phyloP scores from a whole-genome alignment of 2,329 filamentous ascomycete species.

The Colletotrichum destructivum region DNA sequence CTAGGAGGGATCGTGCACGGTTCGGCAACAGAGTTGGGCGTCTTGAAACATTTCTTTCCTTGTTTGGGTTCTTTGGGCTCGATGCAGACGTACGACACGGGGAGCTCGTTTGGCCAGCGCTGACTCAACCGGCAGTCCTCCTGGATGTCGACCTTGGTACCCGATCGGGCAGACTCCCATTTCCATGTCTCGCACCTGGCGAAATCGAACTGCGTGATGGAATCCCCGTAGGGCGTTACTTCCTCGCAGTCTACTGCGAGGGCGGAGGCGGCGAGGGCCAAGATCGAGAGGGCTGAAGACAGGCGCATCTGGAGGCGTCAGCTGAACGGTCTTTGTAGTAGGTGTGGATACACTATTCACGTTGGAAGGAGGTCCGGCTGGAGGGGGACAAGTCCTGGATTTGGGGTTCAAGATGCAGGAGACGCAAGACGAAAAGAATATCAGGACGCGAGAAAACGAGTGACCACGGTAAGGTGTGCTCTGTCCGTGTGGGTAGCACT shows the following conservation, averaged over 20 bases:
- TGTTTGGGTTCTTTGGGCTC: background rate
- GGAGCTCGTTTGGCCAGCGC: constrained; percentile 5
- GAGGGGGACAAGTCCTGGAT: background rate
- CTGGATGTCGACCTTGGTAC: constrained; percentile 8
- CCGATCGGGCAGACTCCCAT: constrained; percentile 11
- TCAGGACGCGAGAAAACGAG: background rate
- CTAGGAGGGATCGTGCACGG: constrained; percentile 9
- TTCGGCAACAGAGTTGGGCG: background rate
- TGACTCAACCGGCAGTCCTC: constrained; percentile 15
- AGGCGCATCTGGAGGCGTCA: background rate
- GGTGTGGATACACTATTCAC: background rate
- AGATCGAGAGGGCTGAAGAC: background rate
- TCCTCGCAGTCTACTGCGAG: background rate
- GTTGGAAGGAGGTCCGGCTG: too few species aligned
- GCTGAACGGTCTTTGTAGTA: too few species aligned
- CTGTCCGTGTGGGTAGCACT: too few species aligned
- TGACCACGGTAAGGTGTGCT: background rate
- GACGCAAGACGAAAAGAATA: background rate
- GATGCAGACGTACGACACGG: constrained; percentile 11
- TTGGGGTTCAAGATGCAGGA: background rate
- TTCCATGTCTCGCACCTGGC: background rate
- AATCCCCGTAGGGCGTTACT: background rate
- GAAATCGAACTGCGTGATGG: constrained; percentile 4
- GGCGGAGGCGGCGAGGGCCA: background rate
- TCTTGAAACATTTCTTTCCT: background rate